phyloP scores from a whole-genome alignment of 495 filamentous ascomycete genomes.

The Aspergillus incahuasiensis region DNA sequence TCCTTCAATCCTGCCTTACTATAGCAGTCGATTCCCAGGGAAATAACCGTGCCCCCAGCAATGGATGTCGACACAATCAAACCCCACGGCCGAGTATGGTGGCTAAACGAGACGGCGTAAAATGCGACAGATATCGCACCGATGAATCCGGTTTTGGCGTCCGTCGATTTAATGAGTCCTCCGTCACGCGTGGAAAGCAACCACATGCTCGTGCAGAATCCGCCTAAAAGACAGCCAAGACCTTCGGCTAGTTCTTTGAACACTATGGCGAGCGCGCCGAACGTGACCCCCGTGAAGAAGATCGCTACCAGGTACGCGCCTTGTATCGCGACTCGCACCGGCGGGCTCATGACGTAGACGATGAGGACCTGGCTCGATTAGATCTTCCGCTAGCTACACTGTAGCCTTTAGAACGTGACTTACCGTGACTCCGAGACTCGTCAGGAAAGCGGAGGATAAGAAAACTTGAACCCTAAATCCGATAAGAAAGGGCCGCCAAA shows the following conservation, averaged over 20 bases:
- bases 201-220: constrained; percentile 91
- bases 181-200: constrained; percentile 72
- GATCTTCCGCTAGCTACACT: too few relatives aligned
- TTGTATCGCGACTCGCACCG: constrained; percentile 70
- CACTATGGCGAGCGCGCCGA: constrained; percentile 70
- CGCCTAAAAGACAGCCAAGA: constrained; percentile 80
- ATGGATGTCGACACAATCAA: constrained; percentile 75
- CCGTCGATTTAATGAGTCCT: constrained; percentile 59
- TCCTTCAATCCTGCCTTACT: constrained; percentile 85
- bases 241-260: constrained; percentile 87
- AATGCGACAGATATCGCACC: constrained; percentile 59
- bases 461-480: constrained; percentile 64
- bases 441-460: constrained; percentile 70
- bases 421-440: constrained; percentile 67
- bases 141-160: constrained; percentile 70
- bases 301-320: constrained; percentile 85
- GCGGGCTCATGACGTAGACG: constrained; percentile 82
- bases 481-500: not conserved
- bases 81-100: constrained; percentile 70
- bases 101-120: constrained; percentile 74
- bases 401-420: too few relatives aligned
- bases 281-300: constrained; percentile 66
- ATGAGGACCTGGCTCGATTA: constrained; percentile 58
- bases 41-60: constrained; percentile 68
- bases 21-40: constrained; percentile 89